Evolutionary conservation across 1,139 yeast genomes (phyloP), one percentile per base, ranked within the genome.

Genomic region (Meyerozyma carpophila): DNA sequence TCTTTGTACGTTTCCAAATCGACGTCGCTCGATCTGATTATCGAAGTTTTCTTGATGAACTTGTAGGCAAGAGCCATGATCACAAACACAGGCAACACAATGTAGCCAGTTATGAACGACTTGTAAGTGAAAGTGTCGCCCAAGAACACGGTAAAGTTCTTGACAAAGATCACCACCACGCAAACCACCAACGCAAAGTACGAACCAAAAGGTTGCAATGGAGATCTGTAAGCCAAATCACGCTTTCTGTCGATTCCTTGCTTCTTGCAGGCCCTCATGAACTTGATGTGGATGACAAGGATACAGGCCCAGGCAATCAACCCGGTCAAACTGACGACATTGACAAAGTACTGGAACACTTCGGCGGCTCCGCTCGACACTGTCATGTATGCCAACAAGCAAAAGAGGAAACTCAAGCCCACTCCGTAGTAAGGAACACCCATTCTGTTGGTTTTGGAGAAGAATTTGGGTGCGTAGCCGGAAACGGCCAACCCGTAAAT

Each of bases 51-150:
- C 62, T 65, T 63, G 50, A 66, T 54, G 39, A 82, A 9, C 63
- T 83, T 84, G 70, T 81, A 83, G 8, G 84, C 88, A 47, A 75
- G 56, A 52, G 67, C 74, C 52, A 77, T 68, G 41, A 78, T 61
- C 36, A 82, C 42, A 54, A 76, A 85, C 25, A 83, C 79, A 28
- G 93, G 93, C 45, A 85, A 71, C 41, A 87, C 87, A 58, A 85
- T 82, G 67, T 85, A 85, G 41, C 91, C 90, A 36, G 93, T 84
- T 56, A 85, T 82, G 57, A 85, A 84, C 29, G 70, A 66, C 65
- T 74, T 80, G 66, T 76, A 81, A 57, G 73, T 77, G 62, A 82
- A 82, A 2, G 59, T 60, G 43, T 64, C 58, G 41, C 73, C 77
- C 54, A 84, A 66, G 65, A 84, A 84, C 4, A 80, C 90, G 1